Evolutionary conservation across 306 rosid genomes (phyloP), one percentile per base, ranked within the genome.

Genomic region (Lagenaria siceraria): DNA sequence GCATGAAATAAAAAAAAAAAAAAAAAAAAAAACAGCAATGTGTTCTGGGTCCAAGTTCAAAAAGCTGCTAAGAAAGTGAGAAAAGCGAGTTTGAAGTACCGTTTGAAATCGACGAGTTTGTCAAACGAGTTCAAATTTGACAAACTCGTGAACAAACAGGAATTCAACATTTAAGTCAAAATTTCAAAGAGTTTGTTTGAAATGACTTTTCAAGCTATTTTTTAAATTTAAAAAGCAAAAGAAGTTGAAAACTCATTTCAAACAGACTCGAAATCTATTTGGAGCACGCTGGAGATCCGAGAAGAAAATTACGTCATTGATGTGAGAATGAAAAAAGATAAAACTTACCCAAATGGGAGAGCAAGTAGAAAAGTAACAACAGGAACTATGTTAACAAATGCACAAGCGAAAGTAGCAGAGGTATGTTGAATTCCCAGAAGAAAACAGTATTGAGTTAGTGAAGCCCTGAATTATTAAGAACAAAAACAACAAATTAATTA

Each of bases 391-490:
- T 93, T 93, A 68, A 93, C 17, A 54, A 93, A 93, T 76, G 98
- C 98, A 76, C 91, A 88, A 27, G 97, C 82, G 81, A 91, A 93
- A 76, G 97, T 91, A 54, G 97, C 97, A 29, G 98, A 93, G 15
- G 98, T 93, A 79, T 91, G 87, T 83, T 91, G 90, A 65, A 93
- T 90, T 11, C 98, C 98, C 69, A 91, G 77, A 79, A 93, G 97
- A 87, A 90, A 91, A 58, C 89, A 82, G 84, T 90, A 93, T 77
- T 91, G 98, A 46, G 98, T 87, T 22, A 87, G 78, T 11, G 98
- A 93, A 71, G 97, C 84, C 85, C 98, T 93, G 68, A 80, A 53
- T 15, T 4, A 53, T 15, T 4, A 33, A 13, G 13, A 13, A 56
- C 21, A 19, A 3, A 13, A 2, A 17, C 0, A 8, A 27, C 21